Percentiles rank a stretch among this genome's conserved stretches.
These are phyloP conservation scores for Sugiyamaella paludigena DNA, from an alignment of 1,139 yeast genomes.

Conservation along the genomic window DNA sequence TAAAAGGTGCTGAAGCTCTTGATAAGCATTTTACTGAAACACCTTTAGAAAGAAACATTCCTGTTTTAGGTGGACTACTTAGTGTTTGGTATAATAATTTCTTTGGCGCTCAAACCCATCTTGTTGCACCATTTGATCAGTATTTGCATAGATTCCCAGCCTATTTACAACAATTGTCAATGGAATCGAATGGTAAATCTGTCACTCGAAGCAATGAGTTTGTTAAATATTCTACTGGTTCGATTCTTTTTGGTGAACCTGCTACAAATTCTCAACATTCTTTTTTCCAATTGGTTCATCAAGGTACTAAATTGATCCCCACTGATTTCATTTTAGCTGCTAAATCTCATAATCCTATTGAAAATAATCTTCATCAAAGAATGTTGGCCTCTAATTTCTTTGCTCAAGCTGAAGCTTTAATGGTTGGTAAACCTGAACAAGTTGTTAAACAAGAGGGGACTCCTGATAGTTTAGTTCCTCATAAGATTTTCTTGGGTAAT, in stretches of 20 bases:
- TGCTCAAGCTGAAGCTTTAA: constrained; percentile 96
- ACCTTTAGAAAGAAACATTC: constrained; percentile 88
- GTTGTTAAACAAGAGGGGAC: constrained; percentile 91
- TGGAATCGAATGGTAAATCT: constrained; percentile 99
- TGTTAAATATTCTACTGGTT: constrained; percentile 93
- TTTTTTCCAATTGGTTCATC: constrained; percentile 98
- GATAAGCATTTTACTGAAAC: constrained; percentile 85
- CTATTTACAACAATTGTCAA: constrained; percentile 93
- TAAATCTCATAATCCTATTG: constrained; percentile 96
- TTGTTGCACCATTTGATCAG: constrained; percentile 98
- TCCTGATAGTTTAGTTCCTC: constrained; percentile 77
- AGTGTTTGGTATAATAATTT: constrained; percentile 98
- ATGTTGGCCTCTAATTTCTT: constrained; percentile 98
- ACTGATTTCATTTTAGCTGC: constrained; percentile 96
- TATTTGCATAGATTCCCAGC: constrained; percentile 99
- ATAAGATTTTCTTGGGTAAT: constrained; percentile 95
- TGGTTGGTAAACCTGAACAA: constrained; percentile 89
- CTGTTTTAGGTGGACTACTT: constrained; percentile 86
- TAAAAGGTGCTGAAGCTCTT: constrained; percentile 96
- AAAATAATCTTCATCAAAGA: constrained; percentile 87
- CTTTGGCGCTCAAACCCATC: constrained; percentile 95
- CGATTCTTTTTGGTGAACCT: constrained; percentile 96
- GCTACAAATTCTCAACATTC: constrained; percentile 99
- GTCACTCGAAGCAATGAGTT: constrained; percentile 89
- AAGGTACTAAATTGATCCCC: constrained; percentile 97